Conservation (phyloP, 1,284 basidiomycete genomes). For the Ceratorhiza oryzae-sativae region DNA sequence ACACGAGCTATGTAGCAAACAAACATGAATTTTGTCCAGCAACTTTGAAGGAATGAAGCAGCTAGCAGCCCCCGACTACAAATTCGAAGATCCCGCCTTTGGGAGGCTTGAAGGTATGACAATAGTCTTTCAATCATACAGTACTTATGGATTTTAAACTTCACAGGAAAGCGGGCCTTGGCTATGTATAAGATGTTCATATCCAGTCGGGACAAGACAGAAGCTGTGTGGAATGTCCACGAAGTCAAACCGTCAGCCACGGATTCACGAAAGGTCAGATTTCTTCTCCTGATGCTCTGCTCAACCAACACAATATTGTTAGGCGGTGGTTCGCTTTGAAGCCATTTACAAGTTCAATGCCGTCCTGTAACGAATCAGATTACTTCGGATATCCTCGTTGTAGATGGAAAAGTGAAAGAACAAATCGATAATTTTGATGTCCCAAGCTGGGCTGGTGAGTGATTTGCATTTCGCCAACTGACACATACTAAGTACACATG, state of each 20-base stretch:
- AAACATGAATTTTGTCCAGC: not conserved
- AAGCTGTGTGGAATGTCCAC: constrained; percentile 35
- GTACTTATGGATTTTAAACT: not conserved
- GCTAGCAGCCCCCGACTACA: constrained; percentile 13
- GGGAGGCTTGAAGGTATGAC: constrained; percentile 28
- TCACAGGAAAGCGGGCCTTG: constrained; percentile 9
- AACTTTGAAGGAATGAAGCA: constrained; percentile 26
- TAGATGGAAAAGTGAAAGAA: constrained; percentile 35
- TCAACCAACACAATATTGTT: not conserved
- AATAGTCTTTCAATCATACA: not conserved
- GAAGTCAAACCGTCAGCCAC: constrained; percentile 24
- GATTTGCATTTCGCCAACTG: not conserved
- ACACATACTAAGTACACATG: not conserved
- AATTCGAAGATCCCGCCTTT: constrained; percentile 25
- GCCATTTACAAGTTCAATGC: constrained; percentile 31
- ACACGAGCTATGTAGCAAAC: not conserved
- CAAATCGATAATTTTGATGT: constrained; percentile 25
- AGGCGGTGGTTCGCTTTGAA: constrained; percentile 29
- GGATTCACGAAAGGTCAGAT: constrained; percentile 18
- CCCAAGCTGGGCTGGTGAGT: constrained; percentile 21
- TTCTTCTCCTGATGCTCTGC: not conserved
- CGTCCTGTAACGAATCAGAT: constrained; percentile 33
- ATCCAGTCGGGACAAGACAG: constrained; percentile 23
- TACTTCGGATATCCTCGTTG: constrained; percentile 17
- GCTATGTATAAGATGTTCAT: constrained; percentile 34